Evolutionary conservation across 768 basidiomycete species (phyloP), one percentile per base, ranked within the genome.

Genomic region (Roridomyces roridus): DNA sequence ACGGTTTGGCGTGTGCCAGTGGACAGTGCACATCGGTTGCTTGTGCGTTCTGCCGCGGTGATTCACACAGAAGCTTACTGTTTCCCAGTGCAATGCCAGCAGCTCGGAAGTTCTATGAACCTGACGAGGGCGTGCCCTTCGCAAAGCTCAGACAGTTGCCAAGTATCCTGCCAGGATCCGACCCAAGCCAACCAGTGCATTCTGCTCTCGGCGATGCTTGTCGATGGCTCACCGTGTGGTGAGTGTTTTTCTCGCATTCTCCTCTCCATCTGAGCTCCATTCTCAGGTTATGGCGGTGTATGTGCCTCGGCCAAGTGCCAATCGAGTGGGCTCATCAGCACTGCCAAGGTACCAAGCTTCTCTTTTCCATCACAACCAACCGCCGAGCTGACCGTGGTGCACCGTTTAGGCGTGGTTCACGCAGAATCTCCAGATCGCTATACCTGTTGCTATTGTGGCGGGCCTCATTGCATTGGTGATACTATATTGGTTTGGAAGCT

Each of bases 211-310:
- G 82, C 90, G 4, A 70, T 82, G 40, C 84, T 94, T 45, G 77
- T 91, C 50, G 89, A 93, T 68, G 94, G 93, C 21, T 92, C 90
- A 26, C 86, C 91, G 14, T 96, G 93, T 70, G 92, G 92, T 85
- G 65, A 55, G 84, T 8, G 31, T 77, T 46, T 18, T 46, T 44
- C 24, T 39, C 45, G 15, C 53, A 23, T 37, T 47, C 51, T n/a
- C 44, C 40, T 47, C 49, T 59, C 55, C 48, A 44, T 49, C 40
- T 31, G 23, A 34, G 31, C 61, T 44, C 35, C 49, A 18, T 45
- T 24, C n/a, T 42, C 51, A 88, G 86, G 89, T 6, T 90, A 83
- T 66, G 91, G 87, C 28, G 92, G 91, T 21, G 78, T 79, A 51
- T 94, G 93, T 67, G 59, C 70, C 17, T 74, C 77, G 51, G 86